Conservation (phyloP, 352 stramenopile species). For the Globisporangium nodosum region DNA sequence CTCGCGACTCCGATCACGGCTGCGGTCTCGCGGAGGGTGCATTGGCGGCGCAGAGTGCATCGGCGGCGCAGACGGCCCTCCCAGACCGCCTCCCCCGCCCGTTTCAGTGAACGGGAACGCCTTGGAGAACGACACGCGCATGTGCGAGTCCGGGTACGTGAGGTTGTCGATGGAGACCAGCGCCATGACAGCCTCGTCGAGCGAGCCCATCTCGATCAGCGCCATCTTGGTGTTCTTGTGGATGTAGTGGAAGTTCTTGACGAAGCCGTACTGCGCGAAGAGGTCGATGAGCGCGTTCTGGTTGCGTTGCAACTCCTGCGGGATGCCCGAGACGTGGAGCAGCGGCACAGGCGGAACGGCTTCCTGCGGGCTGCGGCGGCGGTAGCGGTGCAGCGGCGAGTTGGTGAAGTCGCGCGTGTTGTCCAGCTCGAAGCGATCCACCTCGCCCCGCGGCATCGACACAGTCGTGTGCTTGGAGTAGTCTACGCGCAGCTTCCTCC, state of each 20-base stretch:
- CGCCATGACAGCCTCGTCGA: conserved; percentile 75
- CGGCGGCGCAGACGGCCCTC: conserved; percentile 12
- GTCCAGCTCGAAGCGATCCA: conserved; percentile 76
- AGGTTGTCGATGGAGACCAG: conserved; percentile 68
- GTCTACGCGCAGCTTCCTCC: conserved; percentile 76
- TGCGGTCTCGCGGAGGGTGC: conserved; percentile 31
- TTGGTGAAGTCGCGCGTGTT: conserved; percentile 77
- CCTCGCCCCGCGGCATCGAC: conserved; percentile 76
- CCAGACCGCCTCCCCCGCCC: conserved; percentile 6
- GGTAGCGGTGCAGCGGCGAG: conserved; percentile 75
- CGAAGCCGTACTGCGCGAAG: conserved; percentile 63
- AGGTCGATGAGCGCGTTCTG: conserved; percentile 54
- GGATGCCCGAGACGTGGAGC: conserved; percentile 74
- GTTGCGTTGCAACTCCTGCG: conserved; percentile 55
- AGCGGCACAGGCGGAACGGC: conserved; percentile 56
- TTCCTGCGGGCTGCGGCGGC: conserved; percentile 52
- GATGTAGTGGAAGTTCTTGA: conserved; percentile 72
- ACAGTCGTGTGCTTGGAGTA: conserved; percentile 80
- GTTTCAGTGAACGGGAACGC: conserved; percentile 28
- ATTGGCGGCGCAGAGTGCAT: conserved; percentile 15
- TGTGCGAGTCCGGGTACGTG: conserved; percentile 60
- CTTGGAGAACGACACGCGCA: conserved; percentile 83
- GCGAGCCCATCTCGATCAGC: conserved; percentile 63
- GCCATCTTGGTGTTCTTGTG: conserved; percentile 77
- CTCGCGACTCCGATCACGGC: conserved; percentile 40